Evolutionary conservation across 2,329 filamentous ascomycete genomes (phyloP).

Genomic region (Laburnicola sp.): DNA sequence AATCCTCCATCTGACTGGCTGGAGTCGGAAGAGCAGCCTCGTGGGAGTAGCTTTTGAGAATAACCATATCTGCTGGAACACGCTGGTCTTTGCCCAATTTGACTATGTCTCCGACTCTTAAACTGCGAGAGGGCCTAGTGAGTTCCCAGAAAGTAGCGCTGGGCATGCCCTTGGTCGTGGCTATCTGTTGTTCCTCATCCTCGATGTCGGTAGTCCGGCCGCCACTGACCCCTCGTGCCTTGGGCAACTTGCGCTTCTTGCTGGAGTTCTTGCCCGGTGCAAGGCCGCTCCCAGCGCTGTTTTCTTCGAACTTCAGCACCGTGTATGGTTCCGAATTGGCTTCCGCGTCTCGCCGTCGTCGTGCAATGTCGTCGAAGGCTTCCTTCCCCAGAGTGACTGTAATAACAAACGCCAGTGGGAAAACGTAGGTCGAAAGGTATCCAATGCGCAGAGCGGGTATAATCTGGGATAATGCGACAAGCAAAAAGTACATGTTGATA

Average conservation of each 20-base stretch:
- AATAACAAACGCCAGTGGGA: slow-evolving; percentile 87
- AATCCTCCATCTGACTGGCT: too few relatives aligned
- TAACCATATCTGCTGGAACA: slow-evolving; percentile 90
- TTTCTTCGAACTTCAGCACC: slow-evolving; percentile 71
- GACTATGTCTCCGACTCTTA: slow-evolving; percentile 94
- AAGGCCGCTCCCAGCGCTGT: slow-evolving; percentile 44
- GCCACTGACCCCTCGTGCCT: slow-evolving; percentile 41
- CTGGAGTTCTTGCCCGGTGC: slow-evolving; percentile 34
- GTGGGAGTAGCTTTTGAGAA: slow-evolving; percentile 74
- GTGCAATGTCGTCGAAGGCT: slow-evolving; percentile 87
- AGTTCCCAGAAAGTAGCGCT: slow-evolving; percentile 65
- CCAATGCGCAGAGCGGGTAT: slow-evolving; percentile 89
- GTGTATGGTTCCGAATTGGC: slow-evolving; percentile 91
- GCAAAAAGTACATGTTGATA: slow-evolving; percentile 98
- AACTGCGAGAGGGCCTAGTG: slow-evolving; percentile 78
- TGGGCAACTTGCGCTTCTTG: slow-evolving; percentile 39
- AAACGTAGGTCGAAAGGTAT: slow-evolving; percentile 92
- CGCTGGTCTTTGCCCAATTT: slow-evolving; percentile 90
- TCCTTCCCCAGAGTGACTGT: slow-evolving; percentile 93
- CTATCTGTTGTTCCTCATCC: slow-evolving; percentile 64
- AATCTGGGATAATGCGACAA: slow-evolving; percentile 91
- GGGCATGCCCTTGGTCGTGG: slow-evolving; percentile 41
- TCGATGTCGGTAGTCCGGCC: slow-evolving; percentile 65
- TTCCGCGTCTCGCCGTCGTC: slow-evolving; percentile 84
- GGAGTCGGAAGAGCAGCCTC: slow-evolving; percentile 15